Percentiles rank a stretch among this genome's conserved stretches.
Conservation (phyloP, 2,329 filamentous ascomycete species). For the Trichoderma sp. region DNA sequence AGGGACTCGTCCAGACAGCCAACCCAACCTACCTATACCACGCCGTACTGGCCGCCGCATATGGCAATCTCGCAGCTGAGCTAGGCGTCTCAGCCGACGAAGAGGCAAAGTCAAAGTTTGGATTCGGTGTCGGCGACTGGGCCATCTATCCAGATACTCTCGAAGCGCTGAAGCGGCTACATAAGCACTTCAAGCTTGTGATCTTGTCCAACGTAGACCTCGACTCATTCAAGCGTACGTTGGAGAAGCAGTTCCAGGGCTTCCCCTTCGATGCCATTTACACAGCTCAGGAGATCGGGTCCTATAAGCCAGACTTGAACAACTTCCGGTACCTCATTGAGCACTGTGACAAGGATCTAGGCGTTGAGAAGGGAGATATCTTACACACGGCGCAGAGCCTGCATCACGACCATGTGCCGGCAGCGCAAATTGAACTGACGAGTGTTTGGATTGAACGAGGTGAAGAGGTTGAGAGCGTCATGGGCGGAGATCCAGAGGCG, state of each 20-base stretch:
- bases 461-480: constrained; percentile 37
- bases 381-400: constrained; percentile 70
- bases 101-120: constrained; percentile 35
- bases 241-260: constrained; percentile 44
- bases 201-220: constrained; percentile 63
- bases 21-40: constrained; percentile 44
- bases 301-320: constrained; percentile 65
- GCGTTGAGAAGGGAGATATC: constrained; percentile 53
- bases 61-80: constrained; percentile 39
- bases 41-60: constrained; percentile 45
- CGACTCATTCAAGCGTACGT: constrained; percentile 31
- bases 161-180: constrained; percentile 51
- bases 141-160: constrained; percentile 59
- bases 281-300: constrained; percentile 70
- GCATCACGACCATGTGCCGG: constrained; percentile 67
- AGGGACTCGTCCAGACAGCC: constrained; percentile 58
- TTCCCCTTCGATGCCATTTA: constrained; percentile 62
- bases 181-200: constrained; percentile 57
- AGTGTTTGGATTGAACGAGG: constrained; percentile 66
- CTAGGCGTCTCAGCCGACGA: constrained; percentile 35
- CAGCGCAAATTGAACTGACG: constrained; percentile 59
- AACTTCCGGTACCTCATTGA: constrained; percentile 69
- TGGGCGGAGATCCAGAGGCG: constrained; percentile 28
- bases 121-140: constrained; percentile 54
- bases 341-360: constrained; percentile 54